Evolutionary conservation across 2,329 filamentous ascomycete genomes (phyloP), one percentile per base, ranked within the genome.

Genomic region (Botrytis fabae): DNA sequence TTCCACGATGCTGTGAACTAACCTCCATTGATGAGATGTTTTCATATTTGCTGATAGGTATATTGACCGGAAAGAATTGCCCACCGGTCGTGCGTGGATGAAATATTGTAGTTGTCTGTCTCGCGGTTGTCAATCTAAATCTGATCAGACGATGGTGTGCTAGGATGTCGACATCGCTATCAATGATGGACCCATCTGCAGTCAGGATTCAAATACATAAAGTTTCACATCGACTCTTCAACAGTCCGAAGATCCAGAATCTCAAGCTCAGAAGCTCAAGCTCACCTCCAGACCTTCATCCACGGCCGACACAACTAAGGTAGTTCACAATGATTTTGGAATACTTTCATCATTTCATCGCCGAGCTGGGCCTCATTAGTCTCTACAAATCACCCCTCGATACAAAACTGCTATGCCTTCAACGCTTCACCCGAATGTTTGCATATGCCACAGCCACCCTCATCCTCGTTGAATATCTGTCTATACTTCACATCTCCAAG

Each of bases 371-470:
- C 68, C 77, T 88, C 28, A 75, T 81, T 22, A 82, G 85, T 10
- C 78, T 88, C 42, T 78, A 82, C 75, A 70, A 75, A 40, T 84
- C 85, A 0, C 75, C 81, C 8, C 78, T 78, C 64, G 88, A 91
- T 78, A 83, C 86, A 74, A 88, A 90, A 76, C 81, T 91, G 3
- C 85, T 91, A 32, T 88, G 86, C 74, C 74, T 85, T 8, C 87
- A 89, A 76, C 87, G 89, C 42, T 89, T 90, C 78, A 83, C 90
- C 8, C 87, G 90, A 4, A 85, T 91, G 69, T 88, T 90, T 74
- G 90, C 89, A 9, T 92, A 91, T 77, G 90, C 89, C 70, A 82
- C 83, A 9, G 87, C 86, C 10, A 88, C 86, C 0, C 84, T 90
- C 6, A 84, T 90, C 72, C 84, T 90, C 8, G 89, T 88, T 18